phyloP scores from a whole-genome alignment of 1,139 yeast genomes.

The Eremothecium sinecaudum region DNA sequence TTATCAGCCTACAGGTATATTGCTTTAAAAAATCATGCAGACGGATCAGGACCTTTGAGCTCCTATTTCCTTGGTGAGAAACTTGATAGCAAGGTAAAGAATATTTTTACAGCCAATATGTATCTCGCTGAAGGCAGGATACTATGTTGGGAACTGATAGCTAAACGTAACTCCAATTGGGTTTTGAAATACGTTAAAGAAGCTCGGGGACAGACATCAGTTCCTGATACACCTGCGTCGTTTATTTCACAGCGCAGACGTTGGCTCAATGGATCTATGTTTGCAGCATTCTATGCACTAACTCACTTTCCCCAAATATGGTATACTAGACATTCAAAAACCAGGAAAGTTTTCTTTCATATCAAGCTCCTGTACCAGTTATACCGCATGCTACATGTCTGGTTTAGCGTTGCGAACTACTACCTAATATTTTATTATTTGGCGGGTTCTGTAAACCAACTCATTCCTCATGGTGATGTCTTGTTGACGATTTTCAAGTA shows the following conservation, averaged over 20 bases:
- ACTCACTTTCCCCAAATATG: constrained; percentile 71
- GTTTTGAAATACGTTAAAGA: constrained; percentile 83
- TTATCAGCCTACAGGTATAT: constrained; percentile 87
- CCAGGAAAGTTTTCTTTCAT: constrained; percentile 70
- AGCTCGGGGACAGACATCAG: constrained; percentile 96
- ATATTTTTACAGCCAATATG: constrained; percentile 94
- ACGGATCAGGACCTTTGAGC: constrained; percentile 85
- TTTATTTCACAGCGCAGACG: constrained; percentile 92
- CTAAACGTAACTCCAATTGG: constrained; percentile 82
- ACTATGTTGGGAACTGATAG: constrained; percentile 92
- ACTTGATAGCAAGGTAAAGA: constrained; percentile 45
- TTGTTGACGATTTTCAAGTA: constrained; percentile 79
- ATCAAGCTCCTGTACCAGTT: constrained; percentile 80
- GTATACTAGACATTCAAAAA: constrained; percentile 71
- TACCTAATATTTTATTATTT: constrained; percentile 86
- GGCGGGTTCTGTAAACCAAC: constrained; percentile 65
- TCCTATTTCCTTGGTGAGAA: constrained; percentile 89
- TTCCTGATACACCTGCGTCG: constrained; percentile 84
- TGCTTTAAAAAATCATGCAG: constrained; percentile 74
- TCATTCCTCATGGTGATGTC: constrained; percentile 64
- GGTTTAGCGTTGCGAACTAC: constrained; percentile 84
- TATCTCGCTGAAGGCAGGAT: constrained; percentile 96
- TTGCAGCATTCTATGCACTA: constrained; percentile 87
- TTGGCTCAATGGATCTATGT: constrained; percentile 96
- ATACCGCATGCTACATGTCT: constrained; percentile 65